Evolutionary conservation across 1,139 yeast genomes (phyloP).

Genomic region (Pichia sp.): DNA sequence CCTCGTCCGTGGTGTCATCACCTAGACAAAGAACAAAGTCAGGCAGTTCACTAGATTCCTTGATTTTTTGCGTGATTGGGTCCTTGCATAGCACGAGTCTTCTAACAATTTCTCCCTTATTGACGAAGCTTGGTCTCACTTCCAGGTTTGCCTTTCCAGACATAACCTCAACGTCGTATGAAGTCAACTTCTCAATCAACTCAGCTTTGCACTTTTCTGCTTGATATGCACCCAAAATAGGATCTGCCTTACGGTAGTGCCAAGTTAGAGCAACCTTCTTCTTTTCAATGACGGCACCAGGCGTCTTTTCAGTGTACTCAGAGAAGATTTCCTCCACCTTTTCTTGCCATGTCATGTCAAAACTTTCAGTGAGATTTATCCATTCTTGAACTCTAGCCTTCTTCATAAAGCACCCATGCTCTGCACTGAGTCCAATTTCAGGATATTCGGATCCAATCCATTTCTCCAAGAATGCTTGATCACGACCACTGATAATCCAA

Average conservation of each 20-base stretch:
- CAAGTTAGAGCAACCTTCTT: slow-evolving; percentile 94
- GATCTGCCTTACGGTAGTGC: slow-evolving; percentile 96
- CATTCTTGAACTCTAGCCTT: slow-evolving; percentile 56
- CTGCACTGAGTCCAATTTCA: slow-evolving; percentile 80
- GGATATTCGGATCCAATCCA: slow-evolving; percentile 70
- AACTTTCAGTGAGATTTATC: slow-evolving; percentile 75
- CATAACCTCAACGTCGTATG: slow-evolving; percentile 93
- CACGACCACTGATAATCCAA: slow-evolving; percentile 97
- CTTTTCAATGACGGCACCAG: slow-evolving; percentile 80
- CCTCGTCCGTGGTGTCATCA: slow-evolving; percentile 96
- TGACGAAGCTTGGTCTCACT: slow-evolving; percentile 88
- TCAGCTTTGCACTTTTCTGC: slow-evolving; percentile 68
- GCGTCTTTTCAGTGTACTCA: slow-evolving; percentile 77
- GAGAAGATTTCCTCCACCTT: slow-evolving; percentile 69
- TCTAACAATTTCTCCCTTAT: slow-evolving; percentile 94
- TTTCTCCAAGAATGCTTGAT: slow-evolving; percentile 78
- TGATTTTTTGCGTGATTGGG: slow-evolving; percentile 29
- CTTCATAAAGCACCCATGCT: slow-evolving; percentile 94
- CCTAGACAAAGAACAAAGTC: slow-evolving; percentile 88
- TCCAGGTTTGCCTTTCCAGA: slow-evolving; percentile 94
- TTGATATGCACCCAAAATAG: slow-evolving; percentile 83
- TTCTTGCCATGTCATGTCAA: slow-evolving; percentile 93
- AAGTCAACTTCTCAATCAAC: slow-evolving; percentile 49
- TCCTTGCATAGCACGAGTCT: slow-evolving; percentile 59
- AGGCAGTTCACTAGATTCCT: slow-evolving; percentile 47